Evolutionary conservation across 1,284 basidiomycete species (phyloP).

Genomic region (Testicularia cyperi): DNA sequence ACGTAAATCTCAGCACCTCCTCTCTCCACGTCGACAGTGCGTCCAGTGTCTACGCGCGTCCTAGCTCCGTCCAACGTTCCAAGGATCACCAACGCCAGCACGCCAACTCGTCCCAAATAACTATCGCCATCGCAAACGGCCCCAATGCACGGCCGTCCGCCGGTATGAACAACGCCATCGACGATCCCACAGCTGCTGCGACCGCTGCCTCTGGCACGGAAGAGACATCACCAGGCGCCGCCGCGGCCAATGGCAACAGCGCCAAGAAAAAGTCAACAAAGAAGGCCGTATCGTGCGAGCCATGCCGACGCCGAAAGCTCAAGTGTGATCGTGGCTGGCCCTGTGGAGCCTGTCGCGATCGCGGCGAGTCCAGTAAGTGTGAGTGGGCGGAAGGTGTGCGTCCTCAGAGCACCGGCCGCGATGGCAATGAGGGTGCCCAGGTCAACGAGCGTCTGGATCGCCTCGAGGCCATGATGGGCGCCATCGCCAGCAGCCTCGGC

Average conservation of each 20-base stretch:
- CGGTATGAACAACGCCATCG: too few species aligned
- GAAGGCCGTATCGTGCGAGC: conserved; percentile 53
- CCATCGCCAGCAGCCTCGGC: conserved; percentile 33
- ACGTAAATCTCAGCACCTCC: too few species aligned
- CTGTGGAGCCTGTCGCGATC: conserved; percentile 42
- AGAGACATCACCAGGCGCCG: too few species aligned
- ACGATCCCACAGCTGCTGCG: too few species aligned
- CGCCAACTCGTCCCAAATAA: too few species aligned
- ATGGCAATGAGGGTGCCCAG: conserved; percentile 17
- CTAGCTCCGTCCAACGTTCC: neutral
- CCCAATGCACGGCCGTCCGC: too few species aligned
- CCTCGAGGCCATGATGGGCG: conserved; percentile 44
- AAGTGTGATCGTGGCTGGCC: conserved; percentile 51
- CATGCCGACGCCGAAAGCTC: conserved; percentile 51
- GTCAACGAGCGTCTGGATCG: conserved; percentile 40
- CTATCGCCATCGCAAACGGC: too few species aligned
- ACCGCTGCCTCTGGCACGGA: too few species aligned
- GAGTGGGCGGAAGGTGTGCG: conserved; percentile 51
- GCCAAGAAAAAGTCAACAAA: conserved; percentile 44
- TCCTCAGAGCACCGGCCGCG: conserved; percentile 42
- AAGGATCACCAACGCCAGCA: too few species aligned
- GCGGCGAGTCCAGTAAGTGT: conserved; percentile 45
- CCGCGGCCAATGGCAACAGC: conserved; percentile 4
- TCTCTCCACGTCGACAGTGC: conserved; percentile 1
- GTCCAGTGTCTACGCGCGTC: neutral